Percentiles rank a stretch among this genome's conserved stretches.
Conservation (phyloP, 2,329 filamentous ascomycete species). For the Penicillium sp. region DNA sequence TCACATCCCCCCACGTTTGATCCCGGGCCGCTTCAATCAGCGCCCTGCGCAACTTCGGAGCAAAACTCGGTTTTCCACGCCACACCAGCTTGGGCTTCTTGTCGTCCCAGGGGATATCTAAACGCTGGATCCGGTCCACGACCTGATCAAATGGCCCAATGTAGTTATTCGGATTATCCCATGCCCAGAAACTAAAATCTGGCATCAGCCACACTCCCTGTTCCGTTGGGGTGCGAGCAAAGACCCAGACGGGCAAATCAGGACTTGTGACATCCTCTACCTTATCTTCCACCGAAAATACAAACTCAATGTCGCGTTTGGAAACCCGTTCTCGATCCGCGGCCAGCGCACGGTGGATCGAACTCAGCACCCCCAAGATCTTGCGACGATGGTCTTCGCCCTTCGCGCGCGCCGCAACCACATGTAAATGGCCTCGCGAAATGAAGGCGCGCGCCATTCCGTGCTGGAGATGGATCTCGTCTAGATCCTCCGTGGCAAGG, state of each 20-base stretch:
- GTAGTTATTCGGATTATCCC: slow-evolving; percentile 40
- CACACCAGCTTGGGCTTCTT: slow-evolving; percentile 50
- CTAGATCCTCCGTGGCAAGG: slow-evolving; percentile 28
- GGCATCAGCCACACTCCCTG: slow-evolving; percentile 52
- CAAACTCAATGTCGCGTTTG: slow-evolving; percentile 50
- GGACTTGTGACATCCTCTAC: slow-evolving; percentile 43
- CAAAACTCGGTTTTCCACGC: slow-evolving; percentile 48
- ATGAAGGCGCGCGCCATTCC: slow-evolving; percentile 40
- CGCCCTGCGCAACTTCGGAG: slow-evolving; percentile 41
- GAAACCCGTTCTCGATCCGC: slow-evolving; percentile 33
- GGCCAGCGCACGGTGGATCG: slow-evolving; percentile 51
- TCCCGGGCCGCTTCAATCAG: slow-evolving; percentile 41
- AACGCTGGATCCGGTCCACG: slow-evolving; percentile 30
- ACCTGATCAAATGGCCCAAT: slow-evolving; percentile 41
- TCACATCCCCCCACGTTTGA: slow-evolving; percentile 50
- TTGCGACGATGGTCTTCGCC: slow-evolving; percentile 41
- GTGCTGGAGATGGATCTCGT: slow-evolving; percentile 26
- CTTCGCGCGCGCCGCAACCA: slow-evolving; percentile 29
- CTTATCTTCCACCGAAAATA: slow-evolving; percentile 45
- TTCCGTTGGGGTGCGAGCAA: slow-evolving; percentile 40
- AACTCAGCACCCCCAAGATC: slow-evolving; percentile 44
- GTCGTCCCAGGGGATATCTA: slow-evolving; percentile 31
- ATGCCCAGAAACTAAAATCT: slow-evolving; percentile 55
- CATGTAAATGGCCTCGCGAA: slow-evolving; percentile 33
- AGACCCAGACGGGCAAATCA: slow-evolving; percentile 45